phyloP scores from a whole-genome alignment of 2,329 filamentous ascomycete species.

The Cladosporium cucumerinum region DNA sequence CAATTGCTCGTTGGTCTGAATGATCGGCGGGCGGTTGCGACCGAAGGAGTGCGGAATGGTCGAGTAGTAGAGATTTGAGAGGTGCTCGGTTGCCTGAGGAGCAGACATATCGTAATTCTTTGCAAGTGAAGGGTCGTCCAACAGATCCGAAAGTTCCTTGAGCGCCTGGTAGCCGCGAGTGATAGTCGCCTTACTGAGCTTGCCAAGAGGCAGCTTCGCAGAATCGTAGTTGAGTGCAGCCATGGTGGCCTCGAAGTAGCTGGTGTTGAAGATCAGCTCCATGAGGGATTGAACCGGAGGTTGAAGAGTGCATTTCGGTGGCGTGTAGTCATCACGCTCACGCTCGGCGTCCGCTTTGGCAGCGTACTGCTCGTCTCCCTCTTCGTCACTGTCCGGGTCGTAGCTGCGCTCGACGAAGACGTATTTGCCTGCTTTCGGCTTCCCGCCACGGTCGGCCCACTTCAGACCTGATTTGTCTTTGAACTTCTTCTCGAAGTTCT shows the following conservation, averaged over 20 bases:
- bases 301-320: conserved; percentile 56
- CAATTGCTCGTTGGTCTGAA: conserved; percentile 54
- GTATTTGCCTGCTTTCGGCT: conserved; percentile 65
- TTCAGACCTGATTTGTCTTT: conserved; percentile 53
- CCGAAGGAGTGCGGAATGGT: conserved; percentile 80
- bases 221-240: conserved; percentile 65
- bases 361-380: conserved; percentile 38
- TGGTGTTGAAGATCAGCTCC: conserved; percentile 77
- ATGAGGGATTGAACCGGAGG: conserved; percentile 65
- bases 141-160: conserved; percentile 67
- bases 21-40: conserved; percentile 67
- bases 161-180: conserved; percentile 70
- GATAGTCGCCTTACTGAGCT: conserved; percentile 76
- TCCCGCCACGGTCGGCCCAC: conserved; percentile 50
- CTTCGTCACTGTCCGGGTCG: conserved; percentile 62
- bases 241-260: conserved; percentile 68
- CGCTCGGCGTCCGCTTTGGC: conserved; percentile 26
- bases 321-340: conserved; percentile 21
- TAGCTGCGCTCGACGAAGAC: conserved; percentile 79
- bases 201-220: conserved; percentile 77
- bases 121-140: conserved; percentile 55
- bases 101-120: conserved; percentile 34
- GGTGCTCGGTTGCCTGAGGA: conserved; percentile 51
- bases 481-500: conserved; percentile 54
- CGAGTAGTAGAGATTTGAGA: conserved; percentile 78